Conservation (phyloP, 495 filamentous ascomycete genomes). For the Ramalina intermedia region DNA sequence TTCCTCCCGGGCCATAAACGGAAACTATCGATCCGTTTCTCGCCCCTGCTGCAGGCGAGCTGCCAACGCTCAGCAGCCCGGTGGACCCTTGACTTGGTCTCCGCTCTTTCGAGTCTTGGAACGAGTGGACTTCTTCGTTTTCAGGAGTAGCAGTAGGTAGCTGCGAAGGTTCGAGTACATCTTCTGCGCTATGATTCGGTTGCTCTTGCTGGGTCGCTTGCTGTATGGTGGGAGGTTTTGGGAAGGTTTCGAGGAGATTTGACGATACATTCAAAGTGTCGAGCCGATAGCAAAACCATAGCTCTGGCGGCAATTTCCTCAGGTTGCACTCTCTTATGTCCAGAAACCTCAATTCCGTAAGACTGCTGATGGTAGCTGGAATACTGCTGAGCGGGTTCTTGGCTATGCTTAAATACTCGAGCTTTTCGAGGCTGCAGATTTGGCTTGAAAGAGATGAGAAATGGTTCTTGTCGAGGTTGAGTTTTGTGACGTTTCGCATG, state of each 20-base stretch:
- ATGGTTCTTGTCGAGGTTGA: slow-evolving; percentile 89
- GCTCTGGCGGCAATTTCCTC: slow-evolving; percentile 69
- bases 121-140: slow-evolving; percentile 59
- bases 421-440: slow-evolving; percentile 65
- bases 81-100: slow-evolving; percentile 75
- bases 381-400: slow-evolving; percentile 74
- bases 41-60: slow-evolving; percentile 49
- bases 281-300: slow-evolving; percentile 81
- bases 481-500: slow-evolving; percentile 68
- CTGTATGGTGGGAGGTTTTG: slow-evolving; percentile 52
- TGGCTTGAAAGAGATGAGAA: slow-evolving; percentile 75
- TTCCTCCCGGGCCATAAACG: slow-evolving; percentile 53
- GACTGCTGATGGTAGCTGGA: slow-evolving; percentile 71
- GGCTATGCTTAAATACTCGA: slow-evolving; percentile 88
- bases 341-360: slow-evolving; percentile 68
- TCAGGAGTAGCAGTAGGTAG: slow-evolving; percentile 44
- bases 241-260: slow-evolving; percentile 79
- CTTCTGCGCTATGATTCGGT: slow-evolving; percentile 37
- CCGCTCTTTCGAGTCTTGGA: slow-evolving; percentile 48
- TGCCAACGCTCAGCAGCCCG: slow-evolving; percentile 57
- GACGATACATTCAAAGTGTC: slow-evolving; percentile 91
- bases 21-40: slow-evolving; percentile 74
- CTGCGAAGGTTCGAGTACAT: slow-evolving; percentile 28
- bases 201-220: slow-evolving; percentile 29
- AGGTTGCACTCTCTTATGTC: slow-evolving; percentile 89